Evolutionary conservation across 1,284 basidiomycete genomes (phyloP), one percentile per base, ranked within the genome.

Genomic region (Heterobasidion irregulare): DNA sequence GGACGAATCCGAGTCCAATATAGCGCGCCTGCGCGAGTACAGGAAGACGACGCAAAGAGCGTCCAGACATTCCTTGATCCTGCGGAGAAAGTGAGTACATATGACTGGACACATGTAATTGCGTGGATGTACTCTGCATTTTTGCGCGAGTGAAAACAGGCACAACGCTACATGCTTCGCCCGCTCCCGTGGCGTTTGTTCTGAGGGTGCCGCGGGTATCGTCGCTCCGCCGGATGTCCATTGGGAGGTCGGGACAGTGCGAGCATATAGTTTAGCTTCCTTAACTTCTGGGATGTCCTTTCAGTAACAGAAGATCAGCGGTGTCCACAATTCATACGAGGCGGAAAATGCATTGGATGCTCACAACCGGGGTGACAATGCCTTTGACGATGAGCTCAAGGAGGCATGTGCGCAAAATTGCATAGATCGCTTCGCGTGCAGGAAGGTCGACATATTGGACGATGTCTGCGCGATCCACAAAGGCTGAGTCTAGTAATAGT

Each of bases 401-500:
- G 12, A 98, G 72, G 65, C 91, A 96, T 4, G 84, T 85, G 8
- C 84, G 77, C n/a, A 99, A 72, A 59, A 99, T 98, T 70, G 92
- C 92, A 70, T 98, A 98, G 52, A 98, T 82, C 0, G 95, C 96
- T 62, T 94, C 85, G 4, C 86, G 79, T 4, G 94, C 85, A 1
- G 96, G 96, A 6, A 93, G 78, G 57, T 94, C 94, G 41, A 98
- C 82, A 65, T 93, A 97, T 75, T 98, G 94, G 49, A 96, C 85
- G 56, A 99, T 94, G 65, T 99, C 97, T 10, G 95, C 97, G 48
- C 97, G 86, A 66, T 99, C 97, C 53, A 98, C 83, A 66, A 98
- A 99, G 0, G 96, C 97, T 48, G 83, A 83, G 66, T 99, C 96
- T 96, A 34, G 32, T 47, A 33, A 35, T 13, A 46, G 26, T 12